phyloP scores from a whole-genome alignment of 176 grass and related monocot species.

The Neostapfia colusana region DNA sequence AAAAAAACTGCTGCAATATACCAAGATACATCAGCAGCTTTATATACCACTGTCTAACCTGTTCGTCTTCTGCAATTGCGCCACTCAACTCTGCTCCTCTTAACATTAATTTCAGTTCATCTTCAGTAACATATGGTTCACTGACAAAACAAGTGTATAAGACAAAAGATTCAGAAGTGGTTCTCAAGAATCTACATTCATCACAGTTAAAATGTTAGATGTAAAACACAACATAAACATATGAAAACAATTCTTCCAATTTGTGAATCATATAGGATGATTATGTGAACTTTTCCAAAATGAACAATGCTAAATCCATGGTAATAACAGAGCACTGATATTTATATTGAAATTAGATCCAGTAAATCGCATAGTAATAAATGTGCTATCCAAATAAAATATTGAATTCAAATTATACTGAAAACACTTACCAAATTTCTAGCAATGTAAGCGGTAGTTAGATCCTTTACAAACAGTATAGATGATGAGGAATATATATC shows the following conservation, averaged over 20 bases:
- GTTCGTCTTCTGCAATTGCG: slow-evolving; percentile 98
- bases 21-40: neutral
- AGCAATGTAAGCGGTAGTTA: no score
- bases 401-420: no score
- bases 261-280: neutral
- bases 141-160: slow-evolving; percentile 48
- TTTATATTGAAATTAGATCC: no score
- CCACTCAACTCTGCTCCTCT: slow-evolving; percentile 93
- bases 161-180: slow-evolving; percentile 21
- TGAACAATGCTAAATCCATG: no score
- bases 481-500: no score
- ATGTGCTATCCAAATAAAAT: no score
- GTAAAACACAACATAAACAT: slow-evolving; percentile 4
- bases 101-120: slow-evolving; percentile 97
- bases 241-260: neutral
- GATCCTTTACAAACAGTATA: no score
- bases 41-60: slow-evolving; percentile 52
- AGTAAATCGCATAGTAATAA: no score
- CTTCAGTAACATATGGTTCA: slow-evolving; percentile 98
- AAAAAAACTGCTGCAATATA: neutral
- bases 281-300: neutral
- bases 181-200: slow-evolving; percentile 16
- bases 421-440: no score
- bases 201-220: neutral
- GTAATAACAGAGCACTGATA: no score